Percentiles rank a stretch among this genome's conserved stretches.
Evolutionary conservation across 176 grass and related monocot genomes (phyloP).

Genomic region (Alopecurus myosuroides): DNA sequence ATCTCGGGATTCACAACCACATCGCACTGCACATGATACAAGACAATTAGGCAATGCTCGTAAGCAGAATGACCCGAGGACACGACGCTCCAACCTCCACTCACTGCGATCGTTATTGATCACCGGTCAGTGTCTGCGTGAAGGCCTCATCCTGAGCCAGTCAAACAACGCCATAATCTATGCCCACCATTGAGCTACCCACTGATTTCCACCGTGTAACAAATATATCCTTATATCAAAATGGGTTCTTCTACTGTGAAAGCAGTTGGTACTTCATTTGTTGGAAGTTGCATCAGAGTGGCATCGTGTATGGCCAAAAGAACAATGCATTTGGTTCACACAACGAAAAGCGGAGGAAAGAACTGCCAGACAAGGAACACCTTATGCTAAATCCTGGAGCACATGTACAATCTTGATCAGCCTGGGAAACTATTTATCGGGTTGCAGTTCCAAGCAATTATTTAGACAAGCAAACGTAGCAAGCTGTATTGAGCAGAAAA

Average conservation of each 20-base stretch:
- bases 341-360: neutral
- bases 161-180: too few species aligned
- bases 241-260: neutral
- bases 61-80: too few species aligned
- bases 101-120: too few species aligned
- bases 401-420: neutral
- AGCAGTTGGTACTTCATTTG: neutral
- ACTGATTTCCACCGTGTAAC: neutral
- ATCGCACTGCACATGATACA: too few species aligned
- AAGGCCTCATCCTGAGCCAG: too few species aligned
- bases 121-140: too few species aligned
- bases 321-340: neutral
- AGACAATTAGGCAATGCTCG: too few species aligned
- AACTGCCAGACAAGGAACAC: neutral
- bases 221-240: neutral
- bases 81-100: too few species aligned
- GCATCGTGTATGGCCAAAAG: neutral
- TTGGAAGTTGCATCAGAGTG: neutral
- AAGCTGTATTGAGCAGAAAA: neutral
- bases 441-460: constrained; percentile 2
- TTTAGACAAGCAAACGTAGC: neutral
- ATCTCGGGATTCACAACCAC: too few species aligned
- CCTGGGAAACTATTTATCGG: neutral
- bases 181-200: neutral
- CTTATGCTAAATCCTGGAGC: neutral